Conservation (phyloP, 2,329 filamentous ascomycete genomes). For the Chaetomium olivaceum region DNA sequence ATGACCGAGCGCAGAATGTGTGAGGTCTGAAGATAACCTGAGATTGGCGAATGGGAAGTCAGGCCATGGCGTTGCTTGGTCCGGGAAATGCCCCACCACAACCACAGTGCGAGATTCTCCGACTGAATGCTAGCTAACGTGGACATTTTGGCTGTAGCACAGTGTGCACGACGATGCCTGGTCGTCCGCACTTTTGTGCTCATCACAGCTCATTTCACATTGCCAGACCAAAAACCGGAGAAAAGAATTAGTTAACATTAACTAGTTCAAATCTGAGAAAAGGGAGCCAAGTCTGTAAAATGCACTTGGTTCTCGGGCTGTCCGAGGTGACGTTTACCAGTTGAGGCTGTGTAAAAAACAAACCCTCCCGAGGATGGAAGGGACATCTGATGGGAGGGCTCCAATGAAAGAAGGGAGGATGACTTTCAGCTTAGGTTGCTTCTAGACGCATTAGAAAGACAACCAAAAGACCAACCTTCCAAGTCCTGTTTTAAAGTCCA, state of each 20-base stretch:
- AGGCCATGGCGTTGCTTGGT: slow-evolving; percentile 6
- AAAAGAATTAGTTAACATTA: neutral
- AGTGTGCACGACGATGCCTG: neutral
- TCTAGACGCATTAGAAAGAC: neutral
- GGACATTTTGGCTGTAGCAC: neutral
- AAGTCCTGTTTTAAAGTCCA: neutral
- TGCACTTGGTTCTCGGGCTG: neutral
- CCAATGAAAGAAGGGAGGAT: neutral
- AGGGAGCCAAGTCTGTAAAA: neutral
- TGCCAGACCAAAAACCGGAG: neutral
- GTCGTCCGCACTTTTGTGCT: neutral
- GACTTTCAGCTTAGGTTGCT: neutral
- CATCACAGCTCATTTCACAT: neutral
- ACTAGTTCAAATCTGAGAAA: neutral
- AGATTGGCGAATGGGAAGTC: slow-evolving; percentile 26
- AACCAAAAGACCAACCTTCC: neutral
- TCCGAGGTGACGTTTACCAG: neutral
- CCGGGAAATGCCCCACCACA: neutral
- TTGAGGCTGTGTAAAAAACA: neutral
- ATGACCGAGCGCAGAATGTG: slow-evolving; percentile 1
- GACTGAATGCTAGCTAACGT: neutral
- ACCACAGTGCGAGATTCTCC: neutral
- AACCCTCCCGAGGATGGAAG: neutral
- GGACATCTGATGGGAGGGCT: neutral
- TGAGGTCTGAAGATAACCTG: slow-evolving; percentile 23